phyloP scores from a whole-genome alignment of 129 eudicot species.

The Chrysanthemum seticuspe region DNA sequence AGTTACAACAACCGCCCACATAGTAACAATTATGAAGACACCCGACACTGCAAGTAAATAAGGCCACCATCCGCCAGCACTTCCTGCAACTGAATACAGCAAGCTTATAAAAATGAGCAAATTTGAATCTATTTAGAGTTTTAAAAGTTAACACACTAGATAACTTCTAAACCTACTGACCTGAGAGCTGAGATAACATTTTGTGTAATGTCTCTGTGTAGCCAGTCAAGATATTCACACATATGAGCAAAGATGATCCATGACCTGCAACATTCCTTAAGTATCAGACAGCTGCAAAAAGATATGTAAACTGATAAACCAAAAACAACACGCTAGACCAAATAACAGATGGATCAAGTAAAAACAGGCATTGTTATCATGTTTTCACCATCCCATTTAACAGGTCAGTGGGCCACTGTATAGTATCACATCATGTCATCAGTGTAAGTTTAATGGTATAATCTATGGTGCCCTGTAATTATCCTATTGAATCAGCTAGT shows the following conservation, averaged over 20 bases:
- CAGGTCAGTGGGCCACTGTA: not conserved
- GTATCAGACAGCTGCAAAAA: conserved; percentile 23
- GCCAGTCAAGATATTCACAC: conserved; percentile 91
- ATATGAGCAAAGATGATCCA: conserved; percentile 89
- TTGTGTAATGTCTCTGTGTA: conserved; percentile 81
- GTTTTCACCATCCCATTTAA: no score
- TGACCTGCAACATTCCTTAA: conserved; percentile 60
- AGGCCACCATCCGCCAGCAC: conserved; percentile 73
- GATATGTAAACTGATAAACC: not conserved
- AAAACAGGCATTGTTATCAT: not conserved
- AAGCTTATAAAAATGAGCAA: conserved; percentile 7
- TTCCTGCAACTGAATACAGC: conserved; percentile 54
- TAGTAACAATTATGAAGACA: conserved; percentile 69
- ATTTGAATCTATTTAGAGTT: not conserved
- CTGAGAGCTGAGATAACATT: conserved; percentile 91
- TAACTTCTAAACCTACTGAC: conserved; percentile 26
- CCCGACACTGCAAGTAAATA: conserved; percentile 67
- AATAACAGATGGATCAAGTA: not conserved
- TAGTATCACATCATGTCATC: not conserved
- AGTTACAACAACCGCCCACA: conserved; percentile 95
- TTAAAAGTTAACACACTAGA: no score
- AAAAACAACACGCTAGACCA: not conserved
- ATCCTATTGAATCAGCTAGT: not conserved
- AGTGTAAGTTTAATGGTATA: not conserved
- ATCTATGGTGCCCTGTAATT: not conserved